These are phyloP conservation scores for Acidiella bohemica DNA, from an alignment of 495 filamentous ascomycete genomes.

Conservation along the genomic window DNA sequence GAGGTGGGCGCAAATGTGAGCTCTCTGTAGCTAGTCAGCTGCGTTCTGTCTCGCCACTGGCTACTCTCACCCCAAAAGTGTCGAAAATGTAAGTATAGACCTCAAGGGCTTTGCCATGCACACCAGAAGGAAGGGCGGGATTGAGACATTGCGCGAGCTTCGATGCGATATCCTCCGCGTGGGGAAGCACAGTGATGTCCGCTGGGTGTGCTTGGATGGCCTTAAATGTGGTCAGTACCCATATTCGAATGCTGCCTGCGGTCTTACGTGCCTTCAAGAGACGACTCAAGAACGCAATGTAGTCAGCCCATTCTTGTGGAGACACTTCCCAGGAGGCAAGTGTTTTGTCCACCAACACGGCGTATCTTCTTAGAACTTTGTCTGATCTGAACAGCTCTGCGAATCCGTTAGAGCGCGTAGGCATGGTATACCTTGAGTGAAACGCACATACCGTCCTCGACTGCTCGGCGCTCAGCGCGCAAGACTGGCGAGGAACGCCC, in stretches of 20 bases:
- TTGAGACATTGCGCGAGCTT: conserved; percentile 91
- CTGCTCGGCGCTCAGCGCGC: conserved; percentile 22
- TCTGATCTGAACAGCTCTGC: conserved; percentile 46
- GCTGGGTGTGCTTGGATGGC: conserved; percentile 77
- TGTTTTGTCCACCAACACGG: conserved; percentile 71
- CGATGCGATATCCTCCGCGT: conserved; percentile 73
- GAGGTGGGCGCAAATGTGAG: conserved; percentile 56
- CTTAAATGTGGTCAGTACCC: conserved; percentile 32
- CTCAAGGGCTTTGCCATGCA: conserved; percentile 96
- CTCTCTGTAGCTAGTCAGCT: conserved; percentile 4
- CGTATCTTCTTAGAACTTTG: conserved; percentile 84
- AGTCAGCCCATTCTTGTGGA: conserved; percentile 97
- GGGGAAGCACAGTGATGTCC: conserved; percentile 57
- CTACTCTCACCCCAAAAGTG: conserved; percentile 43
- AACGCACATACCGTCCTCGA: conserved; percentile 30
- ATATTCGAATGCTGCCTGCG: background rate
- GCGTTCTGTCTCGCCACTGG: conserved; percentile 21
- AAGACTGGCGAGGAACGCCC: conserved; percentile 30
- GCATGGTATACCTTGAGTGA: background rate
- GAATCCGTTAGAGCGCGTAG: conserved; percentile 3
- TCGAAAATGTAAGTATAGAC: conserved; percentile 83
- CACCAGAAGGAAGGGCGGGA: conserved; percentile 81
- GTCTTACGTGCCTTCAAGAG: conserved; percentile 60
- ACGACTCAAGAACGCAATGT: conserved; percentile 90
- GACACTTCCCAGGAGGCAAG: conserved; percentile 84